Base-by-base conservation (phyloP, 2,329 filamentous ascomycete genomes). In the Tolypocladium capitatum region DNA sequence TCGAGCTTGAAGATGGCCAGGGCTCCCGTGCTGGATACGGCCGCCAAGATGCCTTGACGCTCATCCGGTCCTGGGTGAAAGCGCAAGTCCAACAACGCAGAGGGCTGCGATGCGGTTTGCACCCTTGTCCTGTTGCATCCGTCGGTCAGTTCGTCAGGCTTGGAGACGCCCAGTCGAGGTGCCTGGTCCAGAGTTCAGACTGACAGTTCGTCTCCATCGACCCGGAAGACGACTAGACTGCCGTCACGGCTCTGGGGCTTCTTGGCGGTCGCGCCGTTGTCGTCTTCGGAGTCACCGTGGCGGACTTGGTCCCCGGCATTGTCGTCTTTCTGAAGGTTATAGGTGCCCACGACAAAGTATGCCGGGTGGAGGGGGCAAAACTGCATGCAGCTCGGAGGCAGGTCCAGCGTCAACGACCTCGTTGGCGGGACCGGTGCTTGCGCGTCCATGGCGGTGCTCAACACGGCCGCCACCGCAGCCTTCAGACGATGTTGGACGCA, bases 81-180 rank as follows among this genome's bases (percentile, higher is more conserved):
- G 56, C 90, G 86, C 30, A 96, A 70, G 61, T 96, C 90, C 46
- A 96, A 75, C 28, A 96, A 75, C 6, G 87, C 90, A 46, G 81
- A 87, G 4, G 80, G 75, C 21, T 85, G 80, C 5, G 69, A 58
- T 5, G 82, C 53, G 1, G 75, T 82, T 58, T 86, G 78, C 5
- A 83, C 58, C 48, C 47, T 43, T 28, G 32, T 41, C 31, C 53
- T 54, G 41, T 46, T 48, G 16, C 30, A 20, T 18, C 24, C 46
- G 32, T n/a, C 14, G 5, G 34, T 43, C 33, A 46, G 30, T 16
- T 10, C 11, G 13, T 27, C 10, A n/a, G 40, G 14, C 24, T 14
- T n/a, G 8, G 14, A 41, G 38, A 28, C 14, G 21, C 21, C 3
- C 7, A 10, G 9, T 11, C 18, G 38, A 28, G 11, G 33, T 41